A percentile compares a stretch with the other conserved stretches of the same genome.
Evolutionary conservation across 257 asterid genomes (phyloP).

Genomic region (Parsonsia alboflavescens): DNA sequence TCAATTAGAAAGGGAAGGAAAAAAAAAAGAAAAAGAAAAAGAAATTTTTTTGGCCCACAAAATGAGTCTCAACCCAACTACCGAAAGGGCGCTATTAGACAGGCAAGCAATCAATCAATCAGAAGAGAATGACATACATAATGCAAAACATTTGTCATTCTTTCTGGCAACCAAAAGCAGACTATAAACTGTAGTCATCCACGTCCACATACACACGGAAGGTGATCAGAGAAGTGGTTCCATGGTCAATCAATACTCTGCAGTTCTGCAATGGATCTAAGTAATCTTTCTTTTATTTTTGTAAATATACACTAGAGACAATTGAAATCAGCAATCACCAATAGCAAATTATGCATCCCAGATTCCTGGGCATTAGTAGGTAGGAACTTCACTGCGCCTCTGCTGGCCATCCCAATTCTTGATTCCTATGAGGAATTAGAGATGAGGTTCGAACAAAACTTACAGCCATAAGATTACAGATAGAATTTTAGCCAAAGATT

Average conservation of each 20-base stretch:
- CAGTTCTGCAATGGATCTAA: slow-evolving; percentile 39
- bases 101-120: slow-evolving; percentile 2
- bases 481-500: too few species aligned
- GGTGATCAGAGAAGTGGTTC: background rate
- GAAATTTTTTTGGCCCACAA: slow-evolving; percentile 11
- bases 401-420: too few species aligned
- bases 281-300: background rate
- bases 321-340: slow-evolving; percentile 26
- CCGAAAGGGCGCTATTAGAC: background rate
- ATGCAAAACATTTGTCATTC: background rate
- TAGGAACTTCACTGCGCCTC: too few species aligned
- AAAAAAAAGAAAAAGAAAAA: background rate
- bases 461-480: too few species aligned
- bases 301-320: slow-evolving; percentile 28
- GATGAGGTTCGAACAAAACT: too few species aligned
- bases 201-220: background rate
- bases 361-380: slow-evolving; percentile 20
- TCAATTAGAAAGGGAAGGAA: background rate
- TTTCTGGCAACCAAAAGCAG: background rate
- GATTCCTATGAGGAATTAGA: too few species aligned
- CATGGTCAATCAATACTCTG: background rate
- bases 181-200: background rate
- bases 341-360: slow-evolving; percentile 10
- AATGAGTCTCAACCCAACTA: slow-evolving; percentile 1
- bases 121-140: background rate